phyloP scores from a whole-genome alignment of 768 basidiomycete genomes.

The Hypholoma sublateritium region DNA sequence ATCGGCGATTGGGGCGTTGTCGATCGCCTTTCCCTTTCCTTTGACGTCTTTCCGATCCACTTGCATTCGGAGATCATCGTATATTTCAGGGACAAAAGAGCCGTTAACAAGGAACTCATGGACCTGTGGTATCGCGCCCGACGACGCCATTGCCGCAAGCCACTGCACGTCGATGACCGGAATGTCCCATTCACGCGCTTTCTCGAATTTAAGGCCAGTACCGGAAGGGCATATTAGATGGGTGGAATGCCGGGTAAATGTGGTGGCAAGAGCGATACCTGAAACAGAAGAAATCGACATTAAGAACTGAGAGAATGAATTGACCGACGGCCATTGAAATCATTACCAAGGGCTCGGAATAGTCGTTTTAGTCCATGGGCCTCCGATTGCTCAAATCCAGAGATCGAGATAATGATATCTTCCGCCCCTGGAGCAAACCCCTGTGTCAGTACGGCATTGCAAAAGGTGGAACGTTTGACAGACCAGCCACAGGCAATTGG shows the following conservation, averaged over 20 bases:
- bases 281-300: neutral
- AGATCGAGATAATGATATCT: slow-evolving; percentile 60
- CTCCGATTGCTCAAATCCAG: slow-evolving; percentile 74
- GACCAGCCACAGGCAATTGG: slow-evolving; percentile 59
- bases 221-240: slow-evolving; percentile 79
- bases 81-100: neutral
- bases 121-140: slow-evolving; percentile 45
- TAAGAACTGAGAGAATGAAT: neutral
- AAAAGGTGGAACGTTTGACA: slow-evolving; percentile 8
- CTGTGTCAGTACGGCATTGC: neutral
- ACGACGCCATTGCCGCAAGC: slow-evolving; percentile 58
- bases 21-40: slow-evolving; percentile 27
- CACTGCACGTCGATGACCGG: slow-evolving; percentile 72
- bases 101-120: slow-evolving; percentile 31
- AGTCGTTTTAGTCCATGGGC: slow-evolving; percentile 65
- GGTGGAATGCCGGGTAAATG: slow-evolving; percentile 69
- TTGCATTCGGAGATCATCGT: slow-evolving; percentile 4
- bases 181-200: slow-evolving; percentile 77
- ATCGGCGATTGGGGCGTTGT: slow-evolving; percentile 7
- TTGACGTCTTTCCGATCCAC: slow-evolving; percentile 19
- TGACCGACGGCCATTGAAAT: neutral
- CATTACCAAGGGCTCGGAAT: slow-evolving; percentile 63
- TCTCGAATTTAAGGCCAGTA: slow-evolving; percentile 72
- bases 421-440: slow-evolving; percentile 46
- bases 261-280: slow-evolving; percentile 56